Base-by-base conservation (phyloP, 257 asterid genomes). In the Solanum verrucosum region DNA sequence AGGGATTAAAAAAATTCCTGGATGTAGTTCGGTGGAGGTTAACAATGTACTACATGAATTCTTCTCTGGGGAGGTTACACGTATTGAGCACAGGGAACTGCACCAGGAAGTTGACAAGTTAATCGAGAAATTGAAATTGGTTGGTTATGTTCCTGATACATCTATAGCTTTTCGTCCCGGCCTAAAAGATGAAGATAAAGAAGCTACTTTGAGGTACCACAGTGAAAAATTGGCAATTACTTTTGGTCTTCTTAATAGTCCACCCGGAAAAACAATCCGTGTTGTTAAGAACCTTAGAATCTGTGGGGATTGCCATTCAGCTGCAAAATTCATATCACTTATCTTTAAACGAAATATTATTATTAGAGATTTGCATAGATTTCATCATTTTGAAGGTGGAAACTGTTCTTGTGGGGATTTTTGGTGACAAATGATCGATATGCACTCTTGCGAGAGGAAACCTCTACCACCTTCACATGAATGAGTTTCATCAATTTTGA, bases 371-470 rank as follows among this genome's bases (percentile, higher is more conserved):
- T 20, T 87, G 46, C 93, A 91, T 75, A 84, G 92, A 90, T 91
- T 91, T 87, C 93, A 91, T 86, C 91, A 90, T 86, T 90, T 91
- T 70, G 84, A 84, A 86, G 92, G 85, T 27, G 93, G 93, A 10
- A 86, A 91, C 23, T 91, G 93, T 56, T 91, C 93, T 59, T 91
- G 92, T 75, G 89, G 93, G 37, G 92, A 91, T 87, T 91, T 87
- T 83, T 91, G 93, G 93, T 90, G 89, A 86, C 65, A 38, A 60
- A 78, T 42, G 38, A 78, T 13, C 1, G 16, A 44, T 79, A 44
- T 18, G 15, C 65, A 79, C 84, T 79, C 40, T 44, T 81, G 40
- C 18, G 16, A 16, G 27, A 25, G 46, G 60, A 27, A 25, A 33
- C 13, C 20, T 44, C 10, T 37, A 44, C 68, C 65, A 29, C 6